A percentile compares a stretch with the other conserved stretches of the same genome.
Conservation (phyloP, 2,329 filamentous ascomycete genomes). For the Alternaria angustiovoidea region DNA sequence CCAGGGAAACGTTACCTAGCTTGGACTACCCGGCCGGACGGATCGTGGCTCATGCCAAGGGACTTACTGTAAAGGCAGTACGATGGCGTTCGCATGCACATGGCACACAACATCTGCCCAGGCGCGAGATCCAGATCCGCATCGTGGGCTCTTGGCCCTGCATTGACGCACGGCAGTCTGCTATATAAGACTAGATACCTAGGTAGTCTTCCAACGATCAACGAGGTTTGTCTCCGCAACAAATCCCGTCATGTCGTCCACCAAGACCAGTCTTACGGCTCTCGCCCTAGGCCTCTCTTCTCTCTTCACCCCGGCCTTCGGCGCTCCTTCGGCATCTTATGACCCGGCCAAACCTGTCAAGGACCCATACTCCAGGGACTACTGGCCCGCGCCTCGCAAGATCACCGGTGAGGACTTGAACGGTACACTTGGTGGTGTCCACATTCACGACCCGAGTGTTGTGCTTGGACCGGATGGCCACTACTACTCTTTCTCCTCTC, state of each 20-base stretch:
- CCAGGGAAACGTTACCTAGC: neutral
- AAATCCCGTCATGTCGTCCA: neutral
- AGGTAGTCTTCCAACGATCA: neutral
- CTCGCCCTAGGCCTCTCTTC: neutral
- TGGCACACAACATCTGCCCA: neutral
- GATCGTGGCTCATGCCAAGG: neutral
- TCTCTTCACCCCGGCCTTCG: neutral
- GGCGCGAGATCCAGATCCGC: neutral
- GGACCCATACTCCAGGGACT: neutral
- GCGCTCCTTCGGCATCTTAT: neutral
- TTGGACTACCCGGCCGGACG: neutral
- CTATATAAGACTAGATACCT: neutral
- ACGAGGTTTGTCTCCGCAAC: neutral
- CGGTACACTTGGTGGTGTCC: constrained; percentile 13
- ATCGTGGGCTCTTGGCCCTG: neutral
- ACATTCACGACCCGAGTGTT: constrained; percentile 15
- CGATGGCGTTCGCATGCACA: neutral
- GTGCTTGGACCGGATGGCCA: constrained; percentile 15
- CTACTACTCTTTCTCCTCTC: constrained; percentile 16
- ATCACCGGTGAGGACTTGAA: constrained; percentile 13
- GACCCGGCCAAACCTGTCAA: neutral
- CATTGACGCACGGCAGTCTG: neutral
- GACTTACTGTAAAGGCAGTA: neutral
- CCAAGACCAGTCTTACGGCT: neutral
- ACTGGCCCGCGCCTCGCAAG: constrained; percentile 9